Conservation (phyloP, 1,284 basidiomycete species). For the Ustilago curta region DNA sequence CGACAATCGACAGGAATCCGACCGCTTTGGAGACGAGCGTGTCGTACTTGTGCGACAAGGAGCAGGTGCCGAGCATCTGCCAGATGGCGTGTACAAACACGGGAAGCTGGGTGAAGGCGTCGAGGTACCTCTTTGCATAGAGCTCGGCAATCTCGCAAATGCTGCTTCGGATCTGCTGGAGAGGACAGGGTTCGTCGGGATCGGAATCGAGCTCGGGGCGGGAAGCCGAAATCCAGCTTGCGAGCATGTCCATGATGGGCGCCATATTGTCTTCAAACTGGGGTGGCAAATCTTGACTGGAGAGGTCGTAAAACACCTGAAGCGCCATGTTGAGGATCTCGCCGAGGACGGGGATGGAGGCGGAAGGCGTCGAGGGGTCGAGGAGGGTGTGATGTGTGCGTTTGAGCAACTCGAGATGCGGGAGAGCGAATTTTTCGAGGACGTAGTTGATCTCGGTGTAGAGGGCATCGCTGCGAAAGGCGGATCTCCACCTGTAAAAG, state of each 20-base stretch:
- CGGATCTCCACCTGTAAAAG: constrained; percentile 90
- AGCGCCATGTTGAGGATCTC: constrained; percentile 75
- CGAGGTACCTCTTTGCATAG: constrained; percentile 90
- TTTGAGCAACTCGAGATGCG: constrained; percentile 77
- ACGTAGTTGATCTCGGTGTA: constrained; percentile 94
- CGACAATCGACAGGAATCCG: constrained; percentile 90
- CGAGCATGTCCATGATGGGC: constrained; percentile 65
- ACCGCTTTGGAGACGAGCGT: constrained; percentile 91
- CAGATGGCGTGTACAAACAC: constrained; percentile 91
- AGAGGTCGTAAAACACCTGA: constrained; percentile 93
- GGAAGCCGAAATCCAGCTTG: constrained; percentile 61
- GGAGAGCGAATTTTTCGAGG: constrained; percentile 82
- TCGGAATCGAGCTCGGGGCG: constrained; percentile 58
- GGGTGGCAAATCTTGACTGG: constrained; percentile 93
- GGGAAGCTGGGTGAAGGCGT: constrained; percentile 83
- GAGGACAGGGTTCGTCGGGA: constrained; percentile 85
- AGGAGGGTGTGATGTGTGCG: constrained; percentile 62
- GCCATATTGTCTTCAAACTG: constrained; percentile 88
- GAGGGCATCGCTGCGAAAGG: constrained; percentile 86
- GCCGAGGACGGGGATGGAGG: constrained; percentile 68
- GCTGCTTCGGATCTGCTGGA: constrained; percentile 86
- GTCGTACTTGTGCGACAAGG: constrained; percentile 81
- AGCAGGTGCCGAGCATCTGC: constrained; percentile 83
- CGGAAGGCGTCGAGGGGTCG: constrained; percentile 68
- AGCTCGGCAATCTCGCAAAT: constrained; percentile 94